phyloP scores from a whole-genome alignment of 768 basidiomycete genomes.

The Boletellus ananas region DNA sequence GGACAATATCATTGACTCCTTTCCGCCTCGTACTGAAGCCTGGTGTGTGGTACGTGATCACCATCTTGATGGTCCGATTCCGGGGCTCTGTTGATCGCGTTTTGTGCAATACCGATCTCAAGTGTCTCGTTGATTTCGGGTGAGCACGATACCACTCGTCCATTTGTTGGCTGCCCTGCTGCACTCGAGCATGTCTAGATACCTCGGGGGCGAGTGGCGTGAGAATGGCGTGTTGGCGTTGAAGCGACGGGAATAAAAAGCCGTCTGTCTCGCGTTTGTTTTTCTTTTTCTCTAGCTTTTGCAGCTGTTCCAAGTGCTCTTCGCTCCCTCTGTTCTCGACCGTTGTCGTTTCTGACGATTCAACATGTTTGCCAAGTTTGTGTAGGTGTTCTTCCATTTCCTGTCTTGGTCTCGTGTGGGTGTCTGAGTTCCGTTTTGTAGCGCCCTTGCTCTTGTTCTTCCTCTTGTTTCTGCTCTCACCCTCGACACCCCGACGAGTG shows the following conservation, averaged over 20 bases:
- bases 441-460: conserved; percentile 44
- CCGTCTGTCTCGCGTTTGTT: too few species aligned
- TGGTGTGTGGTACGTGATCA: background rate
- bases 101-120: too few species aligned
- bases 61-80: background rate
- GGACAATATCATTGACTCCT: conserved; percentile 9
- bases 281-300: too few species aligned
- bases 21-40: background rate
- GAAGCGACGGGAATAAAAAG: too few species aligned
- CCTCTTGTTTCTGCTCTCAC: conserved; percentile 44
- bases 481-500: conserved; percentile 35
- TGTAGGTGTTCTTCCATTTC: conserved; percentile 28
- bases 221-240: too few species aligned
- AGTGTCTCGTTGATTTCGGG: too few species aligned
- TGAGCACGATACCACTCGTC: too few species aligned
- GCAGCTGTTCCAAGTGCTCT: too few species aligned
- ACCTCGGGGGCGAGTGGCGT: too few species aligned
- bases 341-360: conserved; percentile 12
- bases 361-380: conserved; percentile 51
- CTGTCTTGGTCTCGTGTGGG: background rate
- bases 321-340: conserved; percentile 1
- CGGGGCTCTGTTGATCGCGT: too few species aligned
- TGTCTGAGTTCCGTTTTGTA: conserved; percentile 3
- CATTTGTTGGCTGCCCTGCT: too few species aligned
- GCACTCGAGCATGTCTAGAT: too few species aligned